Percentiles rank a stretch among this genome's conserved stretches.
phyloP scores from a whole-genome alignment of 2,329 filamentous ascomycete genomes.

The Metarhizium sp. region DNA sequence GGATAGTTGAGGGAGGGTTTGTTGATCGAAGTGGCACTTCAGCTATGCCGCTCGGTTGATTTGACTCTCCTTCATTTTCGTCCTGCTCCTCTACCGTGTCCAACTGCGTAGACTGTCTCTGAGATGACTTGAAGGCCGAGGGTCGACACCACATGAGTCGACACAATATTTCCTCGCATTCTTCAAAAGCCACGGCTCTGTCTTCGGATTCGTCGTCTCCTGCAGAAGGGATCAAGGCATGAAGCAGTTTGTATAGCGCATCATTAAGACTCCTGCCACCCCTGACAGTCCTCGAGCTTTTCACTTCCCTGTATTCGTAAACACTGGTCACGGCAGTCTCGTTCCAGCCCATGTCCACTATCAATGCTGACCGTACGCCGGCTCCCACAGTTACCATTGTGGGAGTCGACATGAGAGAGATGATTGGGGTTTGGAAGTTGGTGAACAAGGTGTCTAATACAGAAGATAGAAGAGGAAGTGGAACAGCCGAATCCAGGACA shows the following conservation, averaged over 20 bases:
- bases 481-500: slow-evolving; percentile 67
- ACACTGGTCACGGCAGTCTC: slow-evolving; percentile 80
- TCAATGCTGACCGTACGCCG: slow-evolving; percentile 74
- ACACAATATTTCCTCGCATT: slow-evolving; percentile 70
- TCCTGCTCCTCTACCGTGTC: slow-evolving; percentile 49
- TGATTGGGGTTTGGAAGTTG: slow-evolving; percentile 67
- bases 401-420: slow-evolving; percentile 72
- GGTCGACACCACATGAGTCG: slow-evolving; percentile 67
- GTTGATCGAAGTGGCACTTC: slow-evolving; percentile 38
- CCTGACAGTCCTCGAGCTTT: slow-evolving; percentile 59
- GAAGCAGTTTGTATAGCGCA: slow-evolving; percentile 57
- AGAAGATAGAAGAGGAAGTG: slow-evolving; percentile 67
- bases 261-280: slow-evolving; percentile 64
- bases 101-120: slow-evolving; percentile 28
- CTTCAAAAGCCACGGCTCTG: slow-evolving; percentile 55
- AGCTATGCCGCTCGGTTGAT: slow-evolving; percentile 18
- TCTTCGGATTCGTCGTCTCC: slow-evolving; percentile 19
- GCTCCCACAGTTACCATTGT: slow-evolving; percentile 68
- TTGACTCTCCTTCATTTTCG: slow-evolving; percentile 33
- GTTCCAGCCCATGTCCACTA: slow-evolving; percentile 87
- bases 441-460: slow-evolving; percentile 71
- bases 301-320: slow-evolving; percentile 83
- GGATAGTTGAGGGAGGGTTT: slow-evolving; percentile 42
- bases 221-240: slow-evolving; percentile 16
- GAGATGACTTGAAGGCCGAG: slow-evolving; percentile 20